Evolutionary conservation across 140 eudicot species (phyloP).

Genomic region (Cichorium intybus): DNA sequence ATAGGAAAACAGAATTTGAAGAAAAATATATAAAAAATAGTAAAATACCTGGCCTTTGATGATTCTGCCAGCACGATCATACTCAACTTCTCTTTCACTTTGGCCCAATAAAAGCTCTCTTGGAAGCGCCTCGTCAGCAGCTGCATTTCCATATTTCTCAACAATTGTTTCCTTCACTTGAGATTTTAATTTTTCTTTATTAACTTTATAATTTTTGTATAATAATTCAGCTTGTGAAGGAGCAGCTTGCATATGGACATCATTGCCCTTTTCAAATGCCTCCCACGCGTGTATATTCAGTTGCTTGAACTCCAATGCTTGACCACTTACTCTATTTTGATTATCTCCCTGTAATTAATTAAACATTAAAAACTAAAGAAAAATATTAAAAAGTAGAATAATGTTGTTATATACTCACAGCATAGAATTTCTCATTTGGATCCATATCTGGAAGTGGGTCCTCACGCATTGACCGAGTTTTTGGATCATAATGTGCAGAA

Average conservation of each 20-base stretch:
- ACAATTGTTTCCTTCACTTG: constrained; percentile 64
- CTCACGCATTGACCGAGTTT: constrained; percentile 95
- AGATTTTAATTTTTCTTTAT: constrained; percentile 68
- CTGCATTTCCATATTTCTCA: constrained; percentile 95
- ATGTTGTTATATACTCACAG: constrained; percentile 24
- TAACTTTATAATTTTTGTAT: constrained; percentile 59
- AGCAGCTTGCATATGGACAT: constrained; percentile 96
- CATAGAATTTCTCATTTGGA: constrained; percentile 88
- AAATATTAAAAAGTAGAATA: no score
- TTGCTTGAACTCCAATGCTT: constrained; percentile 92
- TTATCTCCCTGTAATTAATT: constrained; percentile 61
- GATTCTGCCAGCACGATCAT: constrained; percentile 92
- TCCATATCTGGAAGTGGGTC: constrained; percentile 97
- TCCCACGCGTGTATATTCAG: constrained; percentile 83
- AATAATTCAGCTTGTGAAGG: constrained; percentile 91
- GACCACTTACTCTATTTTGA: constrained; percentile 84
- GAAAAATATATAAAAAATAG: neutral
- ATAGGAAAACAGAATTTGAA: no score
- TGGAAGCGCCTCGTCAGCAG: constrained; percentile 64
- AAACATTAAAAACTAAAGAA: no score
- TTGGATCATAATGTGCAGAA: constrained; percentile 89
- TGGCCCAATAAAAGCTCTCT: constrained; percentile 80
- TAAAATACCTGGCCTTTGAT: constrained; percentile 70
- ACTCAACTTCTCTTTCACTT: constrained; percentile 85
- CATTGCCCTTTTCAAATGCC: constrained; percentile 87